Evolutionary conservation across 176 grass and related monocot genomes (phyloP), one percentile per base, ranked within the genome.

Genomic region (Canna indica): DNA sequence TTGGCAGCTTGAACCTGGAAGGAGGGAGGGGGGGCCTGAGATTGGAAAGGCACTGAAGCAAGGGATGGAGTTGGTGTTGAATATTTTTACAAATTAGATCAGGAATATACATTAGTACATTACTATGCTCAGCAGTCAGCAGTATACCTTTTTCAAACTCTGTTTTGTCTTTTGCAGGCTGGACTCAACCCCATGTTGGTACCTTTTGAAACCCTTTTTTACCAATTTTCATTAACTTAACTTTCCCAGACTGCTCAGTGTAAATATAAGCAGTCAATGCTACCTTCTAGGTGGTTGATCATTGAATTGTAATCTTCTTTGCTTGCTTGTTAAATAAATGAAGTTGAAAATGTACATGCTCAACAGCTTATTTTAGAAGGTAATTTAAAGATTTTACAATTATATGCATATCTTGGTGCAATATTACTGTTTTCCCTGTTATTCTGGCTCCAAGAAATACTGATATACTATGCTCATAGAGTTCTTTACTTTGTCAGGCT

Each of bases 401-500:
- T 62, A 5, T 33, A 16, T 17, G 13, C 29, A 17, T 44, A 14
- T 62, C 8, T 14, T 33, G 28, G 15, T 62, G 14, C 14, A 33
- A 31, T 10, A 16, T 15, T 62, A 62, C 17, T 17, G 2, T 34
- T 62, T 34, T 12, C 7, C 59, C 59, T 33, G 5, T 33, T 1
- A 32, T 32, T 32, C 14, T 62, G 27, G 6, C 33, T 24, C 28
- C 27, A 30, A 6, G 15, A 62, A 16, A 32, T 31, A 2, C 32
- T 28, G 12, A 26, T 3, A 28, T 63, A 34, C 32, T 24, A 18
- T 38, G 20, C 63, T 38, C n/a, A n/a, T n/a, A n/a, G n/a, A n/a
- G n/a, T n/a, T 66, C 39, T 24, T 66, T 66, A 66, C 35, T 38
- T 16, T 39, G 35, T 2, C 74, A 96, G 92, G 88, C 92, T 80